A percentile compares a stretch with the other conserved stretches of the same genome.
Conservation (phyloP, 148 eudicot species). For the Arctostaphylos glauca region DNA sequence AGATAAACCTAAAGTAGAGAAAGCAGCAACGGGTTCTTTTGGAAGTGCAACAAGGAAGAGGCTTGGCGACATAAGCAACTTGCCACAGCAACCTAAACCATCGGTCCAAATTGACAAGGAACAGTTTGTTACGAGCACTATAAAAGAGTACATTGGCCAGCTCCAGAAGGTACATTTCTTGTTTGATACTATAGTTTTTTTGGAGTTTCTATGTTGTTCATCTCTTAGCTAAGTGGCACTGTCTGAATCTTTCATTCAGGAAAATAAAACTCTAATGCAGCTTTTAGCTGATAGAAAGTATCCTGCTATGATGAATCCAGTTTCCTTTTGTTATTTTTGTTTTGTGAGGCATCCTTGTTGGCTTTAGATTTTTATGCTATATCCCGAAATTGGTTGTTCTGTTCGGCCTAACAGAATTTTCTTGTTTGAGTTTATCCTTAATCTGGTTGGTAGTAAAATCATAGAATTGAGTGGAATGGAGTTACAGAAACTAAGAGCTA, state of each 20-base stretch:
- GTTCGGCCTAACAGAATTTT: background rate
- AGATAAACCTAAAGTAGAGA: slow-evolving; percentile 27
- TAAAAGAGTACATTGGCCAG: slow-evolving; percentile 32
- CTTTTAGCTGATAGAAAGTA: slow-evolving; percentile 5
- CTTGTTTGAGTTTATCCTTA: background rate
- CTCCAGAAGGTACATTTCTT: slow-evolving; percentile 35
- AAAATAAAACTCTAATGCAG: slow-evolving; percentile 35
- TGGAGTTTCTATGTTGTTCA: background rate
- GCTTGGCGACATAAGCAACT: slow-evolving; percentile 44
- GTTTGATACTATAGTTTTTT: background rate
- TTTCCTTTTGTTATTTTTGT: no score
- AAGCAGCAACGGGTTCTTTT: slow-evolving; percentile 11
- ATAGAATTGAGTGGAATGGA: slow-evolving; percentile 42
- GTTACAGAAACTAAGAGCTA: slow-evolving; percentile 35
- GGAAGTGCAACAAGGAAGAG: slow-evolving; percentile 30
- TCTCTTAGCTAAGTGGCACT: background rate
- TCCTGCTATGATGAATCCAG: no score
- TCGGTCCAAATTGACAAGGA: slow-evolving; percentile 23
- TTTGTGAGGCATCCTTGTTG: background rate
- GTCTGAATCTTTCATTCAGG: slow-evolving; percentile 25
- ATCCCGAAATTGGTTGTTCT: background rate
- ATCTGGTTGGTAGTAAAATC: slow-evolving; percentile 31
- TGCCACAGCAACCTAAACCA: slow-evolving; percentile 20
- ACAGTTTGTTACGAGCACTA: slow-evolving; percentile 15
- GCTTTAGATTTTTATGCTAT: background rate